These are phyloP conservation scores for Fusarium avenaceum DNA, from an alignment of 2,329 filamentous ascomycete species.

Conservation along the genomic window DNA sequence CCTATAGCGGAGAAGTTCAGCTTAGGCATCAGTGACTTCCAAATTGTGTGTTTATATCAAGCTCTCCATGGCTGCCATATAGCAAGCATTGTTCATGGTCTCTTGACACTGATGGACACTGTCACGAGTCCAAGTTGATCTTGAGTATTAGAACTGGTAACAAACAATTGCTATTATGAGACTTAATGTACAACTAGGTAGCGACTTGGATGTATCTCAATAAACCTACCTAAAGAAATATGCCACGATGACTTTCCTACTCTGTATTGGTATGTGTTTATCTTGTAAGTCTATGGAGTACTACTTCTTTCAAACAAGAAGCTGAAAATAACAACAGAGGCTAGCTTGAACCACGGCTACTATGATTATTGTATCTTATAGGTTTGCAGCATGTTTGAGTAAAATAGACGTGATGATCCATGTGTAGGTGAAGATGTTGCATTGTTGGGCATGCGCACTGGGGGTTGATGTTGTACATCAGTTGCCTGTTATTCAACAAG, in stretches of 20 bases:
- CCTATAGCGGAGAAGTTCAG: no score
- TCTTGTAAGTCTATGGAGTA: not conserved
- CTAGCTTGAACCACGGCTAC: no score
- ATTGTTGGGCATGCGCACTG: not conserved
- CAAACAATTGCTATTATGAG: not conserved
- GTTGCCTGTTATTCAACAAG: not conserved
- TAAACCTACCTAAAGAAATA: no score
- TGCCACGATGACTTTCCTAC: no score
- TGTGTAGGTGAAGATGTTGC: not conserved
- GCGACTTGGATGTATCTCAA: no score
- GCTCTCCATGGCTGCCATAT: no score
- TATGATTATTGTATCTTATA: not conserved
- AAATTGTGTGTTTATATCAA: no score
- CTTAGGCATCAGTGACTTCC: no score
- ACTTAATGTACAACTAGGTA: not conserved
- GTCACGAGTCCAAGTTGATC: not conserved
- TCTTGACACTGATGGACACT: not conserved
- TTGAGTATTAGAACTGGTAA: not conserved
- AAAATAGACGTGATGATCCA: not conserved
- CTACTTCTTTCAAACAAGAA: not conserved
- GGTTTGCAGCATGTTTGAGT: not conserved
- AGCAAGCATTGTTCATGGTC: no score
- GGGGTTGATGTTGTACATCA: not conserved
- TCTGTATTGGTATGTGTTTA: not conserved
- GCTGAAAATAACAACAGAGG: no score